A percentile compares a stretch with the other conserved stretches of the same genome.
Conservation (phyloP, 179 eudicot genomes). For the Actinidia arguta region DNA sequence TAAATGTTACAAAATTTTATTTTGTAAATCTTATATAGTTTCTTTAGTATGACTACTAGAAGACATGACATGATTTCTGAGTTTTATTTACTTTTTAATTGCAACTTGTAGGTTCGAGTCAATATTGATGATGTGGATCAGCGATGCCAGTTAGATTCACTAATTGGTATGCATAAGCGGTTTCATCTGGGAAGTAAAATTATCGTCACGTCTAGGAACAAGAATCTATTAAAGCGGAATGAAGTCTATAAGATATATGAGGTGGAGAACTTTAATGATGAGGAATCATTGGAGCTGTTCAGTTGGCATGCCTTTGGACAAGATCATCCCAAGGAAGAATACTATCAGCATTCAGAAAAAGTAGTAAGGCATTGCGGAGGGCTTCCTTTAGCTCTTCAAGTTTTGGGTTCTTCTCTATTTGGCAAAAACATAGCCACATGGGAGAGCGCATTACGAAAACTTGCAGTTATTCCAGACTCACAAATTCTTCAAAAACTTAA, state of each 20-base stretch:
- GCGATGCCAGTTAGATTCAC: background rate
- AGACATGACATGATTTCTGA: background rate
- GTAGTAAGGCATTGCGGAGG: background rate
- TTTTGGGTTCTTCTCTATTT: background rate
- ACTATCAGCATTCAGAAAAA: background rate
- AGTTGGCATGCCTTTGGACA: constrained; percentile 9
- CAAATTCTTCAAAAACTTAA: background rate
- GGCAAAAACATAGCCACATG: background rate
- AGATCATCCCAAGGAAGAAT: background rate
- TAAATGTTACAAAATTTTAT: too few relatives aligned
- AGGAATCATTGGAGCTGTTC: background rate
- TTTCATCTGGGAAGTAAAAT: background rate
- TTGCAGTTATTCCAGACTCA: background rate
- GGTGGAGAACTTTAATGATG: background rate
- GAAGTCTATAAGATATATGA: background rate
- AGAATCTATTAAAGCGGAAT: background rate
- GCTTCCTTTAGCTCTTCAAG: constrained; percentile 8
- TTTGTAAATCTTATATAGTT: too few relatives aligned
- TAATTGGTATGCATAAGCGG: background rate
- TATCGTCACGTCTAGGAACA: background rate
- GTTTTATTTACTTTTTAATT: background rate
- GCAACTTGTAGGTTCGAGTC: background rate
- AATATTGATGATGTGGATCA: background rate
- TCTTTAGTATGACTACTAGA: too few relatives aligned
- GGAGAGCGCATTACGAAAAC: background rate